Evolutionary conservation across 176 grass and related monocot species (phyloP), one percentile per base, ranked within the genome.

Genomic region (Carex myosuroides): DNA sequence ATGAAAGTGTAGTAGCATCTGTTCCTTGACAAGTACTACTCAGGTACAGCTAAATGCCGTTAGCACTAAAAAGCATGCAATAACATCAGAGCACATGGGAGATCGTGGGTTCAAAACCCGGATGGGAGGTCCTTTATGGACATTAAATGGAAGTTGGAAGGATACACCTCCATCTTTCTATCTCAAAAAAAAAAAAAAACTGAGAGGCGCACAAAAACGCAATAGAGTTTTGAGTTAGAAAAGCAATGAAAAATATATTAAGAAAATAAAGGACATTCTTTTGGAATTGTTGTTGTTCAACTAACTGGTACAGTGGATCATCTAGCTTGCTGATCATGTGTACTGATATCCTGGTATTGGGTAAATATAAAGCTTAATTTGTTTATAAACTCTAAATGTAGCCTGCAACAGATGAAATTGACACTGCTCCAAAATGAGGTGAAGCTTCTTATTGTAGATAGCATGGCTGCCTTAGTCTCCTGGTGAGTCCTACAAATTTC

Each of bases 381-480:
- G 69, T 86, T 57, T 69, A 16, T 64, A 35, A 81, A 64, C 48
- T 73, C 16, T 78, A 76, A 24, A 52, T 79, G 67, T 83, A 98
- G 96, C 85, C 89, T 98, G 91, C 89, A 95, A 85, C 93, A 98
- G 83, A 92, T 98, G 88, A 91, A 93, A 75, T 65, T 98, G 87
- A 89, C 89, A 81, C 85, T 93, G 48, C 88, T 98, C 52, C 92
- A 95, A 60, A 79, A 93, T 84, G 93, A 95, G 84, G 93, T 98
- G 88, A 98, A 98, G 86, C 86, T 98, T 86, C 86, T 98, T 64
- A 87, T 98, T 88, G 91, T 98, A 81, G 91, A 98, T 89, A 98
- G 96, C 86, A 89, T 98, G 83, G 93, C 96, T 90, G 87, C 91
- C 88, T 88, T 98, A 84, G 64, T 85, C 52, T 84, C 87, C 14